Evolutionary conservation across 164 flowering plant genomes (phyloP).

Genomic region (Houttuynia cordata): DNA sequence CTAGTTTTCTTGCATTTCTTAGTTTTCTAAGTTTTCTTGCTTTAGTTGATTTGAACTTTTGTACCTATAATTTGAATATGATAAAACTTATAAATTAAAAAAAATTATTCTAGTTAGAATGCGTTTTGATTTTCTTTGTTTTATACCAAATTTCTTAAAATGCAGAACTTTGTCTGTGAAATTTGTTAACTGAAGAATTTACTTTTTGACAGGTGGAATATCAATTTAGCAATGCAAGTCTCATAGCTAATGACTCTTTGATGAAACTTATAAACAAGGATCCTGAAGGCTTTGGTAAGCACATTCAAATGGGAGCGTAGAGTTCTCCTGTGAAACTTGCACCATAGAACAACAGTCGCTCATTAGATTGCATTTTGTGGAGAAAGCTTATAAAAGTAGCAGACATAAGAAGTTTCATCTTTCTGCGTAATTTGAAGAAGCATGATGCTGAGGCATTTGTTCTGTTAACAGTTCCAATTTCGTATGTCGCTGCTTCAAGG

Average conservation of each 20-base stretch:
- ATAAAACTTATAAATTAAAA: background rate
- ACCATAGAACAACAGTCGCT: background rate
- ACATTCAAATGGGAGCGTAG: background rate
- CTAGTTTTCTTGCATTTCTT: background rate
- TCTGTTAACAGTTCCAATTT: conserved; percentile 53
- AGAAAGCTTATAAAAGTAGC: too few species aligned
- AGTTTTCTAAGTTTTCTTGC: too few species aligned
- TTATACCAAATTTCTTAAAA: background rate
- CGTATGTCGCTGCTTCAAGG: conserved; percentile 69
- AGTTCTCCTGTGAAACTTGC: background rate
- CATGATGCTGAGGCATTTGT: background rate
- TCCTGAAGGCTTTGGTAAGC: conserved; percentile 83
- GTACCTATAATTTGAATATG: background rate
- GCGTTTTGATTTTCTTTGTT: background rate
- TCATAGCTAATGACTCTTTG: conserved; percentile 74
- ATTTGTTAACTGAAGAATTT: background rate
- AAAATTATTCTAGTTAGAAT: too few species aligned
- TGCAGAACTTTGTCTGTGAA: background rate
- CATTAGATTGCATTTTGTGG: too few species aligned
- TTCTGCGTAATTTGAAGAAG: background rate
- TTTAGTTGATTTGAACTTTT: background rate
- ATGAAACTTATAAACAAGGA: conserved; percentile 65
- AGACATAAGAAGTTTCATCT: too few species aligned
- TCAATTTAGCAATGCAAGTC: conserved; percentile 79
- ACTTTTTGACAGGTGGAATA: conserved; percentile 58